Conservation (phyloP, 805 yeast species). For the Candida manassasensis region DNA sequence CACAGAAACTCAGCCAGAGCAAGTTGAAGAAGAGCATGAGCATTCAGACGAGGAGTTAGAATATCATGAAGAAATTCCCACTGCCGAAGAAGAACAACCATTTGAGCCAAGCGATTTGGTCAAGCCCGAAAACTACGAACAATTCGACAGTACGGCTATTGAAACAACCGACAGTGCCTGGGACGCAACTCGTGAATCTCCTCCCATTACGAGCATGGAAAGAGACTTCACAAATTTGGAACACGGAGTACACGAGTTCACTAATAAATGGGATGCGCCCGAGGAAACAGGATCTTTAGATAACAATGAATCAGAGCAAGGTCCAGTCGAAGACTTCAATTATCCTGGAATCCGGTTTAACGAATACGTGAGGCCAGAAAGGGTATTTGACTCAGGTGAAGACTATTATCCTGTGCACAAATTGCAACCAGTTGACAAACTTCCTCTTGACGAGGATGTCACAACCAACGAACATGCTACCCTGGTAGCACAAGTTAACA, state of each 20-base stretch:
- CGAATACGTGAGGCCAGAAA: conserved; percentile 20
- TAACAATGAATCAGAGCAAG: not conserved
- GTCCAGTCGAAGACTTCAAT: not conserved
- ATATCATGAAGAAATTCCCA: conserved; percentile 3
- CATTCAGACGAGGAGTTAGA: not conserved
- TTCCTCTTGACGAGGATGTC: not conserved
- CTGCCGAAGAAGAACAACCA: not conserved
- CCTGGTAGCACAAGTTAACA: conserved; percentile 4
- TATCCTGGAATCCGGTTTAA: conserved; percentile 7
- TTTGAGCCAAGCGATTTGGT: conserved; percentile 20
- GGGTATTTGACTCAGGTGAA: conserved; percentile 23
- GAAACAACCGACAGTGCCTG: conserved; percentile 27
- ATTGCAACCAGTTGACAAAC: conserved; percentile 10
- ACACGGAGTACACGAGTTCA: conserved; percentile 14
- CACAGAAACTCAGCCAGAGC: not conserved
- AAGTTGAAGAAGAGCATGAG: not conserved
- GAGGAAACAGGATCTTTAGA: not conserved
- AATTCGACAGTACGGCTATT: conserved; percentile 11
- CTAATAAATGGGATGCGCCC: conserved; percentile 28
- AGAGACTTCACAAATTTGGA: conserved; percentile 8
- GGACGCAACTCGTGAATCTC: conserved; percentile 43
- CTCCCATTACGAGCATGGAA: conserved; percentile 13
- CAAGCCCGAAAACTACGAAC: conserved; percentile 28
- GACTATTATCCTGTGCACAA: conserved; percentile 29
- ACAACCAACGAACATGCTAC: not conserved